A percentile compares a stretch with the other conserved stretches of the same genome.
Evolutionary conservation across 2,329 filamentous ascomycete species (phyloP).

Genomic region (Aspergillus sp.): DNA sequence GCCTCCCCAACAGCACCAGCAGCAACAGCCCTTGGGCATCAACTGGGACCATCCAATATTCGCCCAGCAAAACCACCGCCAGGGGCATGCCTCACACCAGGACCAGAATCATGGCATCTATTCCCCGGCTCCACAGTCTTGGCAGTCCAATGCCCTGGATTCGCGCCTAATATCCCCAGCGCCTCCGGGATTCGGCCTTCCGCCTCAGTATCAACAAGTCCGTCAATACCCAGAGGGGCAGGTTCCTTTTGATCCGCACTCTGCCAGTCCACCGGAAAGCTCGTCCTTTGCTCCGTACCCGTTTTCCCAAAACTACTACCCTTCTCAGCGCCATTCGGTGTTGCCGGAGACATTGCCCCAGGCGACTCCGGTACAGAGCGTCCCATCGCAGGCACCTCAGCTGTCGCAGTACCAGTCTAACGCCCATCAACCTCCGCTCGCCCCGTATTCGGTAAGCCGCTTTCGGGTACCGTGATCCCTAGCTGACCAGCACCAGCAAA

Average conservation of each 20-base stretch:
- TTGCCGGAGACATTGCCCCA: slow-evolving; percentile 22
- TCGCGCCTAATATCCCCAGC: slow-evolving; percentile 14
- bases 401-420: slow-evolving; percentile 10
- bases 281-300: slow-evolving; percentile 25
- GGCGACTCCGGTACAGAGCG: slow-evolving; percentile 9
- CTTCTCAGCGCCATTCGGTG: slow-evolving; percentile 17
- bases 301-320: slow-evolving; percentile 24
- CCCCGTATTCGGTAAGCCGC: slow-evolving; percentile 20
- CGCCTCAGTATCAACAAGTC: slow-evolving; percentile 23
- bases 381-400: slow-evolving; percentile 15
- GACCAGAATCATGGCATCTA: slow-evolving; percentile 25
- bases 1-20: slow-evolving; percentile 11
- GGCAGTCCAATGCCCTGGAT: slow-evolving; percentile 25
- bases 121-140: slow-evolving; percentile 22
- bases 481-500: slow-evolving; percentile 13
- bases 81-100: slow-evolving; percentile 12
- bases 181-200: slow-evolving; percentile 17
- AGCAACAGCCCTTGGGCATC: slow-evolving; percentile 21
- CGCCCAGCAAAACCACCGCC: slow-evolving; percentile 18
- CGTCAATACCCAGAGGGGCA: slow-evolving; percentile 23
- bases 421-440: slow-evolving; percentile 11
- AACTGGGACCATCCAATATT: slow-evolving; percentile 31
- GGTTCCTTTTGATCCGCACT: slow-evolving; percentile 20
- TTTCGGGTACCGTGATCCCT: not conserved
- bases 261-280: slow-evolving; percentile 19